Base-by-base conservation (phyloP, 192 early-diverging fungal genomes). In the Coemansia interrupta region DNA sequence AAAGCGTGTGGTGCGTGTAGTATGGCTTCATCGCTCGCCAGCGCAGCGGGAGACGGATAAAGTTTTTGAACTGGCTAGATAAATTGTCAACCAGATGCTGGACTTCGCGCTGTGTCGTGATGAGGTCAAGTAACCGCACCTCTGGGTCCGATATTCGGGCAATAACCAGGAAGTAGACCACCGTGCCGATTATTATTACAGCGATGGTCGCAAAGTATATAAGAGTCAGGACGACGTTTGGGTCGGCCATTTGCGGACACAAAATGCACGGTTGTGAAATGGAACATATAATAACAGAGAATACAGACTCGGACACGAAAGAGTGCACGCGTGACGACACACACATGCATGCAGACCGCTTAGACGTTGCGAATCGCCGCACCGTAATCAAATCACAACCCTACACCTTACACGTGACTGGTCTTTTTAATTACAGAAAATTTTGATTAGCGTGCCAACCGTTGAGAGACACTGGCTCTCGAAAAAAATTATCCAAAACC, bases 1-100 rank as follows among this genome's bases (percentile, higher is more conserved):
- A 78, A 24, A 82, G 53, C 61, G 65, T 53, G 45, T 82, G 73
- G 66, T 82, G 78, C 1, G 62, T 61, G 23, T 72, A 63, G 62
- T 79, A 72, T 9, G 74, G 77, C 59, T 70, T 80, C 61, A 82
- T 82, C n/a, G 61, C 47, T 24, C 65, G 58, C 66, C 83, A 83
- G 45, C 70, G 68, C 30, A 81, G 48, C 4, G 81, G 73, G 47
- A 86, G 60, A 0, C 73, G 71, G 5, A 69, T 60, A 38, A 83
- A 64, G 48, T 83, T 80, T 58, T 61, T 70, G 23, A 70, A 61
- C 58, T 84, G 84, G 30, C 76, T 58, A 10, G 81, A 73, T 58
- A 86, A 61, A 48, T 81, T 86, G 44, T 86, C 83, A 0, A 80
- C 74, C 3, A 86, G 66, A 54, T 76, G 80, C 56, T 84, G 83